Evolutionary conservation across 2,329 filamentous ascomycete species (phyloP).

Genomic region (Sordariomycetes sp.): DNA sequence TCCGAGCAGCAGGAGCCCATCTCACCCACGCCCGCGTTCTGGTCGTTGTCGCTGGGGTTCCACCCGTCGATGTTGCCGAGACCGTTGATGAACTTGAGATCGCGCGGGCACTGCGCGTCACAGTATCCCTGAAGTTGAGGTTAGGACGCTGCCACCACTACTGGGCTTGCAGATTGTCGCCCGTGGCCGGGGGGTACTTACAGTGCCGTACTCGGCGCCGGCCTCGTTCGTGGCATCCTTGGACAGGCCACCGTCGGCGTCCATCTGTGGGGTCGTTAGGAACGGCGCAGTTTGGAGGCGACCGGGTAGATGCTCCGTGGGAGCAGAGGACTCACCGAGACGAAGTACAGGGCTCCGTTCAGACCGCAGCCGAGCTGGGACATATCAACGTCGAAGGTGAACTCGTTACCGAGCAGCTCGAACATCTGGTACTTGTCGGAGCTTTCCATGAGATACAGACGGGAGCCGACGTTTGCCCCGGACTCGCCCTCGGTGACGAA

Average conservation of each 20-base stretch:
- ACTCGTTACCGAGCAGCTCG: constrained; percentile 49
- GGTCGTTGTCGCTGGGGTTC: constrained; percentile 36
- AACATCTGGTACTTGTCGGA: constrained; percentile 48
- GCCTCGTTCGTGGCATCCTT: constrained; percentile 31
- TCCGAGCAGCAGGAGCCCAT: constrained; percentile 45
- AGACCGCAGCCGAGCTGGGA: constrained; percentile 52
- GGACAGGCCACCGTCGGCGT: constrained; percentile 36
- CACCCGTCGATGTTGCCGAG: constrained; percentile 29
- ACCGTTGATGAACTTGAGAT: constrained; percentile 39
- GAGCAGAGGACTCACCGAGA: constrained; percentile 15
- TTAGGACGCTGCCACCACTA: no score
- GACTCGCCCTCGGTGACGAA: constrained; percentile 38
- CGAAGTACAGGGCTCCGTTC: constrained; percentile 54
- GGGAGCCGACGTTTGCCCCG: constrained; percentile 28
- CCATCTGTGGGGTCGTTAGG: constrained; percentile 23
- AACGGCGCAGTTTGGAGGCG: background rate
- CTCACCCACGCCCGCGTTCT: constrained; percentile 36
- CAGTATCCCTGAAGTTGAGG: no score
- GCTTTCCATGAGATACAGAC: constrained; percentile 48
- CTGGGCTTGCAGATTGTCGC: no score
- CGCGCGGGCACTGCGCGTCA: constrained; percentile 33
- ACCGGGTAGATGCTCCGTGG: background rate
- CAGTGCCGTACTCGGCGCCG: constrained; percentile 41
- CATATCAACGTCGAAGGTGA: constrained; percentile 57
- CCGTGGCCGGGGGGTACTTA: no score